phyloP scores from a whole-genome alignment of 495 filamentous ascomycete genomes.

The Neurospora pannonica region DNA sequence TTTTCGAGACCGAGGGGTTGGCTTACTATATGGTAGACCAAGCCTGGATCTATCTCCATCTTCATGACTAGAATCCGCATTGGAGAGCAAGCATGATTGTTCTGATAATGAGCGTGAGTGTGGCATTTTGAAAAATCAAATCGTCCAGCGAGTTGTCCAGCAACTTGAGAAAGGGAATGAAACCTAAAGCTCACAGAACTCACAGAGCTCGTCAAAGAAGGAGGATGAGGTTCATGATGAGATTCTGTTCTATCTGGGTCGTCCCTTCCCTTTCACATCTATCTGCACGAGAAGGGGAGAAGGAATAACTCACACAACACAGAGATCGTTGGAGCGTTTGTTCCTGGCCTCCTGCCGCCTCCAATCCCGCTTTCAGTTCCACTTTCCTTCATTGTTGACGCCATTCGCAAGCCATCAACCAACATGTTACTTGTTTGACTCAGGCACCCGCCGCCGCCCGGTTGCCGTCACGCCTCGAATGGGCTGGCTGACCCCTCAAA shows the following conservation, averaged over 20 bases:
- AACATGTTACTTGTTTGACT: not conserved
- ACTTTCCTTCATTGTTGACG: not conserved
- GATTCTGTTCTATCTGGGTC: not conserved
- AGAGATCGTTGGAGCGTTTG: not conserved
- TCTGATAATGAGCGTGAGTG: not conserved
- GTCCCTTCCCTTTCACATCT: not conserved
- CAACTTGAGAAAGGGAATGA: not conserved
- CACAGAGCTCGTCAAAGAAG: not conserved
- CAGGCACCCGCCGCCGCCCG: not conserved
- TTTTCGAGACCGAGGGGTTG: no score
- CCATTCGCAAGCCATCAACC: not conserved
- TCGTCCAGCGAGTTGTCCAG: not conserved
- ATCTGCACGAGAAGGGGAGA: not conserved
- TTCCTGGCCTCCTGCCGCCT: not conserved
- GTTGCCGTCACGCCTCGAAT: not conserved
- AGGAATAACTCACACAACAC: not conserved
- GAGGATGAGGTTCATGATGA: not conserved
- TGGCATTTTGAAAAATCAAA: constrained; percentile 6
- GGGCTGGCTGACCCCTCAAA: not conserved
- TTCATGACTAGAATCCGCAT: not conserved
- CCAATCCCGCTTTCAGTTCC: not conserved
- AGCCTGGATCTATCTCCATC: not conserved
- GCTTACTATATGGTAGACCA: not conserved
- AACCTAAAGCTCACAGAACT: not conserved
- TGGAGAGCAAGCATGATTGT: not conserved